phyloP scores from a whole-genome alignment of 2,329 filamentous ascomycete species.

The Trichoderma brevicompactum region DNA sequence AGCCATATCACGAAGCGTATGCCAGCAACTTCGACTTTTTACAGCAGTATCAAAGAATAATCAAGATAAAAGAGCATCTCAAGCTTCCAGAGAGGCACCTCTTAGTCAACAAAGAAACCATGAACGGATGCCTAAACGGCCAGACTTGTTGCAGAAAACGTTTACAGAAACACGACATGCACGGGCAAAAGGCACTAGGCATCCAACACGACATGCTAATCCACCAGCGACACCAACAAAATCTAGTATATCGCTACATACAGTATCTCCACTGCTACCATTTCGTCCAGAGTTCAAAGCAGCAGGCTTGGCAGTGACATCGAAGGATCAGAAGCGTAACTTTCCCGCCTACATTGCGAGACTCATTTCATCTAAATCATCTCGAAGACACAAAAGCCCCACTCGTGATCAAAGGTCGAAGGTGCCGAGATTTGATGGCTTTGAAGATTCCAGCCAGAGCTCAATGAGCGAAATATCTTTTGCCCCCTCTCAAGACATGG shows the following conservation, averaged over 20 bases:
- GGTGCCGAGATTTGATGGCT: constrained; percentile 40
- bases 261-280: constrained; percentile 57
- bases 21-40: constrained; percentile 51
- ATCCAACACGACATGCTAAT: constrained; percentile 44
- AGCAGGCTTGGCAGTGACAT: constrained; percentile 62
- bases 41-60: constrained; percentile 36
- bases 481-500: constrained; percentile 37
- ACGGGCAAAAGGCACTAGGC: constrained; percentile 43
- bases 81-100: constrained; percentile 9
- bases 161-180: constrained; percentile 40
- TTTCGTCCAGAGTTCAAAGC: constrained; percentile 58
- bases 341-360: constrained; percentile 32
- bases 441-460: constrained; percentile 34
- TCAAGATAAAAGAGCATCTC: constrained; percentile 1
- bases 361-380: constrained; percentile 28
- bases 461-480: constrained; percentile 42
- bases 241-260: constrained; percentile 52
- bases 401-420: constrained; percentile 20
- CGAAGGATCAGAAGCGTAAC: constrained; percentile 49
- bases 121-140: constrained; percentile 47
- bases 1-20: constrained; percentile 51
- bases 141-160: constrained; percentile 45
- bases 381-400: constrained; percentile 11
- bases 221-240: constrained; percentile 48
- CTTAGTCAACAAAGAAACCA: background rate